phyloP scores from a whole-genome alignment of 1,284 basidiomycete species.

The Rhodofomes roseus region DNA sequence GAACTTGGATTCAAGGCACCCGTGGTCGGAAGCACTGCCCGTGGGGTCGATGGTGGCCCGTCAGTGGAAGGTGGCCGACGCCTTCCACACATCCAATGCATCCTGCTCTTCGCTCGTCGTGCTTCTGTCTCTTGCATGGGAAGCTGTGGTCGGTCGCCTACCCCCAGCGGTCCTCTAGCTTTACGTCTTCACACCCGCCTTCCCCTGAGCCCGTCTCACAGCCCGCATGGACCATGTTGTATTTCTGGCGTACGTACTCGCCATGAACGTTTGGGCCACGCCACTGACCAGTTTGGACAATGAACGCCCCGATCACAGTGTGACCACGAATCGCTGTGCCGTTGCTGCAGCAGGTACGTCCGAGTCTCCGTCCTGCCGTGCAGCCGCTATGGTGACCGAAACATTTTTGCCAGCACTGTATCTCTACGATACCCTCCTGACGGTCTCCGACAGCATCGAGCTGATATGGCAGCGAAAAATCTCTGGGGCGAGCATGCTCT shows the following conservation, averaged over 20 bases:
- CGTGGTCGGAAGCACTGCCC: too few species aligned
- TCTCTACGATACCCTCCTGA: background rate
- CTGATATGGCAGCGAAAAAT: background rate
- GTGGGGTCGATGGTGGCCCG: too few species aligned
- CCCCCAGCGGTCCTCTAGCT: too few species aligned
- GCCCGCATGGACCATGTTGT: background rate
- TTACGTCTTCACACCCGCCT: too few species aligned
- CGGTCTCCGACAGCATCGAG: background rate
- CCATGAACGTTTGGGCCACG: background rate
- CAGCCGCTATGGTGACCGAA: background rate
- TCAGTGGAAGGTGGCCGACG: too few species aligned
- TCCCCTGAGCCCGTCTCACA: too few species aligned
- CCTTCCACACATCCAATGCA: too few species aligned
- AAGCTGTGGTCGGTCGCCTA: too few species aligned
- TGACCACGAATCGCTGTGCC: background rate
- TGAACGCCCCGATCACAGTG: background rate
- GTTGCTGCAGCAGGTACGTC: background rate
- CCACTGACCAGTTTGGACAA: background rate
- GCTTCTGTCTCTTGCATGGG: too few species aligned
- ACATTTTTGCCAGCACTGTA: background rate
- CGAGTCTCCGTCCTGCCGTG: background rate
- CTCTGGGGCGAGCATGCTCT: background rate
- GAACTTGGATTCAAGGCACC: too few species aligned
- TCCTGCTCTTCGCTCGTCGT: too few species aligned
- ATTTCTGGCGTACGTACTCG: background rate